A percentile compares a stretch with the other conserved stretches of the same genome.
These are phyloP conservation scores for Carex scoparia DNA, from an alignment of 176 grass and related monocot species.

Conservation along the genomic window DNA sequence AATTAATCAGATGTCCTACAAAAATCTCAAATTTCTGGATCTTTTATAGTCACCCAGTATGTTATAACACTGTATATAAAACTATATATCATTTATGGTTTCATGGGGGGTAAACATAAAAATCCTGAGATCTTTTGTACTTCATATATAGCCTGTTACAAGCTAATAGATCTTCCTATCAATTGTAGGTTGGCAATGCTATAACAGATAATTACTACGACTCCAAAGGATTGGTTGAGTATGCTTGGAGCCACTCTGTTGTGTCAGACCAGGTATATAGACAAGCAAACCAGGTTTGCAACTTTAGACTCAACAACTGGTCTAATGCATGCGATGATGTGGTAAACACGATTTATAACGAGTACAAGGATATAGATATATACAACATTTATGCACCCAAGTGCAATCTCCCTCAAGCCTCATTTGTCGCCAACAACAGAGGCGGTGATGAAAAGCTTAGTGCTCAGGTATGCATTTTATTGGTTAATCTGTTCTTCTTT, in stretches of 20 bases:
- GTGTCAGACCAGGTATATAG: constrained; percentile 49
- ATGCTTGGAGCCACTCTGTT: constrained; percentile 72
- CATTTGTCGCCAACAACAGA: background rate
- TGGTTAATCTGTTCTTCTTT: background rate
- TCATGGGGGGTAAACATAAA: background rate
- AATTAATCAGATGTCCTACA: background rate
- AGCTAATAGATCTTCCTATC: background rate
- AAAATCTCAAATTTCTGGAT: background rate
- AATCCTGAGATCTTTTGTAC: background rate
- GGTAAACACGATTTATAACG: constrained; percentile 39
- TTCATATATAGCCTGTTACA: background rate
- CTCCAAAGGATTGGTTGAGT: constrained; percentile 57
- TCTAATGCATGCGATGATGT: constrained; percentile 32
- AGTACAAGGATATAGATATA: constrained; percentile 62
- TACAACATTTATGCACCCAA: constrained; percentile 87
- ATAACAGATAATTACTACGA: constrained; percentile 58
- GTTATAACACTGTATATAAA: background rate
- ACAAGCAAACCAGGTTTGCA: constrained; percentile 37
- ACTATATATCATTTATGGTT: background rate
- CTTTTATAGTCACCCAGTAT: background rate
- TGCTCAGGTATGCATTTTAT: constrained; percentile 1
- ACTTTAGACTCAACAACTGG: constrained; percentile 56
- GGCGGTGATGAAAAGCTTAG: background rate
- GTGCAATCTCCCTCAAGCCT: constrained; percentile 52
- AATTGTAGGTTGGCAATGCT: constrained; percentile 68